Percentiles rank a stretch among this genome's conserved stretches.
Evolutionary conservation across 2,329 filamentous ascomycete species (phyloP).

Genomic region (Trichophyton equinum): DNA sequence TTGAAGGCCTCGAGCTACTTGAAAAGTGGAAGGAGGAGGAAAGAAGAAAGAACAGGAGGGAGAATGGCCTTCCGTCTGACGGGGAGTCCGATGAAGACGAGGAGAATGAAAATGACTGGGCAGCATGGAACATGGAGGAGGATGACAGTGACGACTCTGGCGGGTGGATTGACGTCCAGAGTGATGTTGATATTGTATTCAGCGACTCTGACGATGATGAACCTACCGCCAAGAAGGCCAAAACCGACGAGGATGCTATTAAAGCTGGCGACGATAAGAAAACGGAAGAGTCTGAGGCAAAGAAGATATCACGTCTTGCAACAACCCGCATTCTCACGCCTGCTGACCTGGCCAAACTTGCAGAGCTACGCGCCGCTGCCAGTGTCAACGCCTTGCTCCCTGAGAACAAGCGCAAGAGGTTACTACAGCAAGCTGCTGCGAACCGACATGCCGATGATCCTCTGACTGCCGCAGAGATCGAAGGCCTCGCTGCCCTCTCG

Average conservation of each 20-base stretch:
- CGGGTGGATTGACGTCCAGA: constrained; percentile 85
- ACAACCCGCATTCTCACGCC: constrained; percentile 90
- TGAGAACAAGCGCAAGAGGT: constrained; percentile 23
- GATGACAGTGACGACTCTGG: constrained; percentile 57
- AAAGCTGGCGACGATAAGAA: constrained; percentile 27
- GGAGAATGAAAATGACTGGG: constrained; percentile 45
- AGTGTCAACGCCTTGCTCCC: constrained; percentile 53
- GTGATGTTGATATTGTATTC: constrained; percentile 63
- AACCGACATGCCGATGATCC: constrained; percentile 70
- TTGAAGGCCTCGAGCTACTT: constrained; percentile 83
- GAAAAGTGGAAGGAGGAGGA: constrained; percentile 93
- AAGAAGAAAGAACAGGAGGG: constrained; percentile 57
- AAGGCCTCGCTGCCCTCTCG: constrained; percentile 63
- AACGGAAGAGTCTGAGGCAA: constrained; percentile 15
- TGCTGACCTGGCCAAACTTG: constrained; percentile 86
- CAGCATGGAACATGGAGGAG: constrained; percentile 51
- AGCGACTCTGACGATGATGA: constrained; percentile 64
- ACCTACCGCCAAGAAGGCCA: constrained; percentile 51
- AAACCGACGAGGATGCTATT: constrained; percentile 31
- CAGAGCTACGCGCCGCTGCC: constrained; percentile 67
- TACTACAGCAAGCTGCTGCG: constrained; percentile 35
- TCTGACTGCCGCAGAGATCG: constrained; percentile 81
- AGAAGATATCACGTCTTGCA: constrained; percentile 55
- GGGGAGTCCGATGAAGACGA: constrained; percentile 49
- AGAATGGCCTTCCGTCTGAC: constrained; percentile 52